Evolutionary conservation across 2,329 filamentous ascomycete species (phyloP), one percentile per base, ranked within the genome.

Genomic region (Claviceps digitariae): DNA sequence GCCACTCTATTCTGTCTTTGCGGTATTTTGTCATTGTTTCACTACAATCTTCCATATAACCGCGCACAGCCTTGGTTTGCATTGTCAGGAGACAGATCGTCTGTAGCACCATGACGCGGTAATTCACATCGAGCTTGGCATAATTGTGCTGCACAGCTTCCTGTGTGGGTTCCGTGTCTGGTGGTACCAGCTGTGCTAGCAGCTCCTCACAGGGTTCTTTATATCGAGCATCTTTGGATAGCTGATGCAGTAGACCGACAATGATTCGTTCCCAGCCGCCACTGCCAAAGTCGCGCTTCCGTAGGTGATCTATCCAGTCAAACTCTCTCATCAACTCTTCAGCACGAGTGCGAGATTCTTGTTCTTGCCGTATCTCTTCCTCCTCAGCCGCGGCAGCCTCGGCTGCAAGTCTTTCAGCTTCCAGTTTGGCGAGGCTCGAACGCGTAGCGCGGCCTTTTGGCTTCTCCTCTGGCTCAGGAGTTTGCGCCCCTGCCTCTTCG

Each of bases 1-100:
- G 91, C 69, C 83, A 86, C 59, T 95, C 88, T 56, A 96, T 95
- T 72, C 95, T 96, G 65, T 94, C 87, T 68, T 98, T 98, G 50
- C 93, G 84, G 63, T 94, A 89, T 52, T 83, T 82, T 1, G 93
- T 98, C 90, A 97, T 96, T 52, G 89, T 87, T 63, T 91, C 87
- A 58, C 86, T 89, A 69, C 90, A 95, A 57, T 91, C 85, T 60
- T 95, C 89, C 75, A 98, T 86, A 65, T 94, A 95, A 17, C 82
- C 84, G 52, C 91, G 84, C 59, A 97, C 80, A 2, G 86, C 83
- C 65, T 89, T 90, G 0, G 93, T 96, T 62, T 90, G 85, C 53
- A 90, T 77, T 2, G 87, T 90, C 56, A 97, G 74, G 74, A 91
- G 83, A 66, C 88, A 89, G 53, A 96, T 80, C 38, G 94, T 85